Evolutionary conservation across 2,329 filamentous ascomycete genomes (phyloP), one percentile per base, ranked within the genome.

Genomic region (Purpureocillium takamizusanense): DNA sequence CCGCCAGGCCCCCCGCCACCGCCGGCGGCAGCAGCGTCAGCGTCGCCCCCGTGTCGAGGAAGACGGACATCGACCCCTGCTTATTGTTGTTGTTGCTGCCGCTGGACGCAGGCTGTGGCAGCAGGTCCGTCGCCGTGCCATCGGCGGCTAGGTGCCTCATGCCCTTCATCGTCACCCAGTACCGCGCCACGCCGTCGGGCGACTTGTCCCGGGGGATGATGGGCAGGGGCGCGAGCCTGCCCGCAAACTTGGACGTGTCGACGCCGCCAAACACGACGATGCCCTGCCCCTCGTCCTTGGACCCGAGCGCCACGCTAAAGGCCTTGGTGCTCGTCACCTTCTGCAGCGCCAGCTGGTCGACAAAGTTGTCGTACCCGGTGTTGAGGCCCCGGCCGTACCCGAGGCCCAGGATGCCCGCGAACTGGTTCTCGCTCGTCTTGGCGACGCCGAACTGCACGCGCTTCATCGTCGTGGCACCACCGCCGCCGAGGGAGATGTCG

Each of bases 1-100:
- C 50, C 15, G 69, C 69, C 25, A 79, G 68, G 31, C 51, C 45
- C n/a, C 59, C 50, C 31, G 72, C 72, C 25, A 86, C 59, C 15
- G 56, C 53, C 39, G 72, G 60, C 1, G 83, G 83, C 2, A 87
- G 65, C 39, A 85, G 74, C 36, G 75, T 81, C 50, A 85, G 65
- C 12, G 78, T 84, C 17, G 78, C 79, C 7, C 83, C 83, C 18
- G 77, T 83, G 59, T 87, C 83, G 32, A 86, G 69, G 38, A 86
- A 77, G 10, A 83, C 80, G 11, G 76, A 66, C 47, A 69, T 60
- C 48, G 33, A n/a, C n/a, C n/a, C n/a, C n/a, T n/a, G n/a, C n/a
- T 61, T 61, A 50, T 57, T 57, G 30, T 51, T 10, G 21, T 25
- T 10, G 5, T 25, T 25, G 21, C 21, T 25, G 21, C 21, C 10